Percentiles rank a stretch among this genome's conserved stretches.
phyloP scores from a whole-genome alignment of 768 basidiomycete species.

The Kwoniella dendrophila region DNA sequence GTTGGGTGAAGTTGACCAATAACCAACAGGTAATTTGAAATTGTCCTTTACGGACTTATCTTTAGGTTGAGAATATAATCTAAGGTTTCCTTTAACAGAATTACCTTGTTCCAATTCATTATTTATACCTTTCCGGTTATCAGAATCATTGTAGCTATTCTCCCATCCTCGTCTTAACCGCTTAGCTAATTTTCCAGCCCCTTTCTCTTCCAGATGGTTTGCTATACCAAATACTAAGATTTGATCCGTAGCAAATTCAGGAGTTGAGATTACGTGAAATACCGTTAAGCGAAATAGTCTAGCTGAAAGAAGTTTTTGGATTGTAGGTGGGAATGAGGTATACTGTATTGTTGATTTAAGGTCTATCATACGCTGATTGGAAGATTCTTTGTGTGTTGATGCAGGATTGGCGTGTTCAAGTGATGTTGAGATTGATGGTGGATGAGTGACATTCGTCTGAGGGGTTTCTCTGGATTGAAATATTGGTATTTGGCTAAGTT shows the following conservation, averaged over 20 bases:
- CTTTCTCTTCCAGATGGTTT: constrained; percentile 21
- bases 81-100: background rate
- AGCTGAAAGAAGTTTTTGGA: constrained; percentile 30
- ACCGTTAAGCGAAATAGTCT: constrained; percentile 36
- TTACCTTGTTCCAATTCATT: background rate
- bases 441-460: too few species aligned
- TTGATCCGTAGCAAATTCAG: constrained; percentile 30
- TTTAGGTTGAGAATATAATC: constrained; percentile 18
- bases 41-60: background rate
- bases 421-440: too few species aligned
- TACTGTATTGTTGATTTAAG: background rate
- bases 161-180: constrained; percentile 28
- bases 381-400: background rate
- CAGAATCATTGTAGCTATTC: constrained; percentile 4
- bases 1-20: constrained; percentile 23
- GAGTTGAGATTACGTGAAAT: constrained; percentile 34
- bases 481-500: too few species aligned
- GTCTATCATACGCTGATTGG: background rate
- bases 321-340: constrained; percentile 22
- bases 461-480: too few species aligned
- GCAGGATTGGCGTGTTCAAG: background rate
- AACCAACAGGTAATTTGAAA: constrained; percentile 11
- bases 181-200: constrained; percentile 38
- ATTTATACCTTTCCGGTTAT: background rate
- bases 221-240: constrained; percentile 25